Evolutionary conservation across 2,329 filamentous ascomycete genomes (phyloP).

Genomic region (Colletotrichum euphorbiae): DNA sequence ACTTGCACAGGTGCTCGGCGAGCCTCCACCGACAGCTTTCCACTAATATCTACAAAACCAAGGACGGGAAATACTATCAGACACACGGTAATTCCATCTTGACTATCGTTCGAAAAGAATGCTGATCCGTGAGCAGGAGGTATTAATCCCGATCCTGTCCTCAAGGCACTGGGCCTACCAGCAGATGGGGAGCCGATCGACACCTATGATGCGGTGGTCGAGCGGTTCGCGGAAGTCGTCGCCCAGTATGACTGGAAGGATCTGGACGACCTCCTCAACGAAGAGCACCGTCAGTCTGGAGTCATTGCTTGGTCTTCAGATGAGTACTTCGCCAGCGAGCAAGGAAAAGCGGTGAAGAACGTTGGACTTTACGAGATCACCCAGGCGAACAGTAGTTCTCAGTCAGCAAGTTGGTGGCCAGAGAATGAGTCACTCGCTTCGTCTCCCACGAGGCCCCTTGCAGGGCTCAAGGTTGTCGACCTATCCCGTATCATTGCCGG

Average conservation of each 20-base stretch:
- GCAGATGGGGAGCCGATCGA: constrained; percentile 41
- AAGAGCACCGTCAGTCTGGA: constrained; percentile 44
- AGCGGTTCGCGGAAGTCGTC: constrained; percentile 33
- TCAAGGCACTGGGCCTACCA: constrained; percentile 40
- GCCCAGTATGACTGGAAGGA: constrained; percentile 41
- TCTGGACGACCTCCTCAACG: constrained; percentile 42
- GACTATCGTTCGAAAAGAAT: not conserved
- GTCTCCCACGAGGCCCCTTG: constrained; percentile 53
- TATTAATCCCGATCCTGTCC: constrained; percentile 40
- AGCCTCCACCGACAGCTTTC: constrained; percentile 28
- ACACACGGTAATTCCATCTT: constrained; percentile 35
- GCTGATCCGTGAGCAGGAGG: constrained; percentile 4
- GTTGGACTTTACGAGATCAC: constrained; percentile 43
- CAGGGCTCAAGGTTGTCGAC: constrained; percentile 61
- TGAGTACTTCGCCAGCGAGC: constrained; percentile 45
- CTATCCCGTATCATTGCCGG: constrained; percentile 61
- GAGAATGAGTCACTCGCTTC: constrained; percentile 43
- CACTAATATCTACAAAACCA: constrained; percentile 46
- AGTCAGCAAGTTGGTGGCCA: constrained; percentile 57
- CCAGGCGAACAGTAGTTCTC: constrained; percentile 41
- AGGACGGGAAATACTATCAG: constrained; percentile 43
- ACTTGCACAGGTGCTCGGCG: constrained; percentile 22
- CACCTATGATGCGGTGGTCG: constrained; percentile 42
- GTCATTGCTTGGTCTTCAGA: constrained; percentile 44
- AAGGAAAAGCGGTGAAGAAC: constrained; percentile 43